Conservation (phyloP, 2,329 filamentous ascomycete genomes). For the Chrysoporthe puriensis region DNA sequence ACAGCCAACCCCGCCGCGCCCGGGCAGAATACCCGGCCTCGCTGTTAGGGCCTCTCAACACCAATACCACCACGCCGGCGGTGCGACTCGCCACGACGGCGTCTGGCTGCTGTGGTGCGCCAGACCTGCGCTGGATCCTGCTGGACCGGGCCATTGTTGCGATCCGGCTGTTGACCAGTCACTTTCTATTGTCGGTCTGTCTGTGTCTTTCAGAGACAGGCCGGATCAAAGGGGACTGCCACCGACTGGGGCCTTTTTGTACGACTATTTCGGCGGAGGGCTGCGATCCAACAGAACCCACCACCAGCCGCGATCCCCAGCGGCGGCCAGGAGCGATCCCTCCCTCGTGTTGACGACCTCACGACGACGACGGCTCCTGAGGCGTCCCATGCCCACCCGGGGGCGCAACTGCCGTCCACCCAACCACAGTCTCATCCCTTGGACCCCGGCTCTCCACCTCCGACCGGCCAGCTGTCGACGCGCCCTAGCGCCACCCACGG, state of each 20-base stretch:
- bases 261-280: not conserved
- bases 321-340: too few relatives aligned
- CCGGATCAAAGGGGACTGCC: not conserved
- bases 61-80: constrained; percentile 4
- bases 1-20: constrained; percentile 15
- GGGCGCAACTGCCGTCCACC: not conserved
- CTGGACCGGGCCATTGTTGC: constrained; percentile 5
- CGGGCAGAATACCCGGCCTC: constrained; percentile 8
- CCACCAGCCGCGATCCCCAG: too few relatives aligned
- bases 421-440: not conserved
- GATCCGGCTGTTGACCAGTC: constrained; percentile 1
- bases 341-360: not conserved
- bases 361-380: not conserved
- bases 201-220: not conserved
- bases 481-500: not conserved
- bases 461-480: not conserved
- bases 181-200: not conserved
- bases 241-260: not conserved
- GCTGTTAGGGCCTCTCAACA: constrained; percentile 22
- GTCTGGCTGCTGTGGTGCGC: not conserved
- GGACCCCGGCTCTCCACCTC: not conserved
- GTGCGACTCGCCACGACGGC: not conserved
- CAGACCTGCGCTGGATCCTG: not conserved
- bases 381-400: not conserved
- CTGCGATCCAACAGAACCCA: not conserved